Conservation (phyloP, 139 green algal genomes). For the Marvania coccoides region DNA sequence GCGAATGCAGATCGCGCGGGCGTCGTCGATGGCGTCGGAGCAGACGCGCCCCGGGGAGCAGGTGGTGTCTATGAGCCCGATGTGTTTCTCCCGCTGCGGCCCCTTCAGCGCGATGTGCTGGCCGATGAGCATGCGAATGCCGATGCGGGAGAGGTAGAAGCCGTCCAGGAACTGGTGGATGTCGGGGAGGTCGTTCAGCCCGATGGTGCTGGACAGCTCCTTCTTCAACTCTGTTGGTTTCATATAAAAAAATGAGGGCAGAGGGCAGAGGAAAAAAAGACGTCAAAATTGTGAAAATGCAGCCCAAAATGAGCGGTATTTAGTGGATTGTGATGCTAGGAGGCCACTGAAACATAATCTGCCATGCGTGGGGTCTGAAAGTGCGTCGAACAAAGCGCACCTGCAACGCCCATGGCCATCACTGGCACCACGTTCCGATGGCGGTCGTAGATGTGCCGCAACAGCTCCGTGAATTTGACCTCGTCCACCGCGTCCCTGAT, state of each 20-base stretch:
- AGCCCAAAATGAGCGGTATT: background rate
- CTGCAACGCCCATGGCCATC: constrained; percentile 85
- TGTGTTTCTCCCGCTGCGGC: constrained; percentile 45
- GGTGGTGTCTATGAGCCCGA: constrained; percentile 84
- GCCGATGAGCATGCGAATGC: constrained; percentile 97
- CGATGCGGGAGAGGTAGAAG: constrained; percentile 97
- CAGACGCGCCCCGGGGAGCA: constrained; percentile 67
- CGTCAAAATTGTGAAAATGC: background rate
- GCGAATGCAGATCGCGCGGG: constrained; percentile 84
- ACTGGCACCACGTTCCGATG: constrained; percentile 93
- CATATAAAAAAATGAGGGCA: background rate
- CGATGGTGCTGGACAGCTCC: constrained; percentile 52
- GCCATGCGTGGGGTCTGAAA: too few species aligned
- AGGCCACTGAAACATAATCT: background rate
- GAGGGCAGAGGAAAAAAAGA: background rate
- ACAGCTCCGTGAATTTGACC: constrained; percentile 80
- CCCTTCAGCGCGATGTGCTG: constrained; percentile 94
- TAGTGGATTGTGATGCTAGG: background rate
- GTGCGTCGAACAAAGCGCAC: constrained; percentile 24
- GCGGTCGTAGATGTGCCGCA: constrained; percentile 63
- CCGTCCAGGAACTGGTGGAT: constrained; percentile 97
- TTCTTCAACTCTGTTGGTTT: constrained; percentile 65
- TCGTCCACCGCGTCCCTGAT: constrained; percentile 70
- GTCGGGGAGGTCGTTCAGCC: constrained; percentile 82
- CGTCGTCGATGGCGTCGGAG: constrained; percentile 88